Evolutionary conservation across 768 basidiomycete species (phyloP).

Genomic region (Pleurotus sapidus): DNA sequence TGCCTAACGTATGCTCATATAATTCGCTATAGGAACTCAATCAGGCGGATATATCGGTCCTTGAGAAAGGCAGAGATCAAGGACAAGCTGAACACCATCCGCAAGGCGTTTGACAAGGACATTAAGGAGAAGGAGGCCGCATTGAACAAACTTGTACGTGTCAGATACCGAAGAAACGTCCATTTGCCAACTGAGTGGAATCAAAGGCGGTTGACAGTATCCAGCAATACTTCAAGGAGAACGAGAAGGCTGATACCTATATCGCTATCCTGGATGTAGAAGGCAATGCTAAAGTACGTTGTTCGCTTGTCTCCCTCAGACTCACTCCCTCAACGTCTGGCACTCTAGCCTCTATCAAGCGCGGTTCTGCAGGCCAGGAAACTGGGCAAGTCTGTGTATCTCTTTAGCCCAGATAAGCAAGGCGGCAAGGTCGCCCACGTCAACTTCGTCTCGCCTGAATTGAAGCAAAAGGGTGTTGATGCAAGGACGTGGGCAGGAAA

Average conservation of each 20-base stretch:
- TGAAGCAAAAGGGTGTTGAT: slow-evolving; percentile 68
- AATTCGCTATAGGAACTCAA: slow-evolving; percentile 67
- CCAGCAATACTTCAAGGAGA: slow-evolving; percentile 71
- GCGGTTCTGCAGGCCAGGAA: slow-evolving; percentile 79
- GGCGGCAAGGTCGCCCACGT: slow-evolving; percentile 81
- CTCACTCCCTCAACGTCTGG: not conserved
- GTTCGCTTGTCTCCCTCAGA: not conserved
- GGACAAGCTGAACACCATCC: slow-evolving; percentile 65
- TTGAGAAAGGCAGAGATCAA: slow-evolving; percentile 82
- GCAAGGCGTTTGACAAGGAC: slow-evolving; percentile 84
- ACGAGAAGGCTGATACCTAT: slow-evolving; percentile 67
- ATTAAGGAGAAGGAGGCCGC: slow-evolving; percentile 78
- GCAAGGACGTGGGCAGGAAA: slow-evolving; percentile 86
- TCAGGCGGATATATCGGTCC: slow-evolving; percentile 84
- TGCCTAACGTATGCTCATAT: too few species aligned
- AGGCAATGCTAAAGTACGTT: slow-evolving; percentile 78
- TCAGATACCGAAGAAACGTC: not conserved
- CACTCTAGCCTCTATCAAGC: slow-evolving; percentile 63
- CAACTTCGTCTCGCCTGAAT: slow-evolving; percentile 65
- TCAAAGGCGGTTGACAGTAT: slow-evolving; percentile 68
- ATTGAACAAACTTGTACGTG: slow-evolving; percentile 71
- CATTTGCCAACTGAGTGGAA: not conserved
- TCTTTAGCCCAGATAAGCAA: slow-evolving; percentile 76
- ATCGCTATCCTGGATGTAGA: slow-evolving; percentile 71
- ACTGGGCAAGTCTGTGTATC: slow-evolving; percentile 80